Percentiles rank a stretch among this genome's conserved stretches.
These are phyloP conservation scores for Suhomyces chickasaworum DNA, from an alignment of 1,139 yeast genomes.

Conservation along the genomic window DNA sequence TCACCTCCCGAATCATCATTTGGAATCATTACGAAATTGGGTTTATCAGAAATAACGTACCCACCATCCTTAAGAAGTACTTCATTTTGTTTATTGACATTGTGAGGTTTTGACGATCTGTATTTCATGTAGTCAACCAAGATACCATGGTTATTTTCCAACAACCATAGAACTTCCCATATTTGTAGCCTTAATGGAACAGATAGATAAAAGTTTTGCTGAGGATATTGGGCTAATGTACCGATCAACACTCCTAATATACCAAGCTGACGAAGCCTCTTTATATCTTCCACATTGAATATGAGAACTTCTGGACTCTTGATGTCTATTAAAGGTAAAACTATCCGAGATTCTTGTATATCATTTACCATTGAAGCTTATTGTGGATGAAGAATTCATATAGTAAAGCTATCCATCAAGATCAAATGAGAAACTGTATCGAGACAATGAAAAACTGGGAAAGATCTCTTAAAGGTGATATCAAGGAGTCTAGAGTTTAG, in stretches of 20 bases:
- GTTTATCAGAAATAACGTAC: not conserved
- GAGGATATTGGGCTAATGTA: conserved; percentile 84
- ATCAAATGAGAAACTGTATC: not conserved
- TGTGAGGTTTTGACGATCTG: conserved; percentile 16
- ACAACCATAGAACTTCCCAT: conserved; percentile 74
- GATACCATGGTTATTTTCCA: conserved; percentile 42
- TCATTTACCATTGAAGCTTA: not conserved
- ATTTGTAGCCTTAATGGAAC: conserved; percentile 73
- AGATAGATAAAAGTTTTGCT: conserved; percentile 84
- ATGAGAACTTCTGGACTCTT: conserved; percentile 43
- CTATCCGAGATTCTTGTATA: not conserved
- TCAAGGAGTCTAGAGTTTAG: too few relatives aligned
- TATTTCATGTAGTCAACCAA: conserved; percentile 34
- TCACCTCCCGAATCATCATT: conserved; percentile 4
- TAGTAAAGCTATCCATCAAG: not conserved
- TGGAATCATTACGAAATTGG: conserved; percentile 11
- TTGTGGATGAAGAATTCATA: not conserved
- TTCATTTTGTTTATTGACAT: not conserved
- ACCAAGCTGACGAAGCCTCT: conserved; percentile 51
- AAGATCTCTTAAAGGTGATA: too few relatives aligned
- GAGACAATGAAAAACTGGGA: too few relatives aligned
- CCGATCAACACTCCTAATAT: conserved; percentile 81
- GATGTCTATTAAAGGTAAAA: conserved; percentile 16
- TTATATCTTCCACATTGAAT: conserved; percentile 52
- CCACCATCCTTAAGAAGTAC: conserved; percentile 6